phyloP scores from a whole-genome alignment of 305 asterid species.

The Solanum hybrid region DNA sequence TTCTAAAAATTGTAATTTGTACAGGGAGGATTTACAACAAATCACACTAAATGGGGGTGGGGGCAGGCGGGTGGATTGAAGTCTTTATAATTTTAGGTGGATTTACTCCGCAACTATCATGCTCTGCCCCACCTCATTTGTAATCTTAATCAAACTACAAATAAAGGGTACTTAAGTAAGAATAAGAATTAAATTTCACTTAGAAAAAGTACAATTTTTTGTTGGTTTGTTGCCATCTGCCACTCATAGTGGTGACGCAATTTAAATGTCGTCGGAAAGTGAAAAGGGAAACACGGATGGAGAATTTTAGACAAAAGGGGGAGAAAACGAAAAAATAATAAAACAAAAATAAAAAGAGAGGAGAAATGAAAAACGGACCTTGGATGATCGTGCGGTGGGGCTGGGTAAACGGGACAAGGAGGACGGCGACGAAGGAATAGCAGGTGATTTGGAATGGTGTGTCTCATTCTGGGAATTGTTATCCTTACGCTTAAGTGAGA shows the following conservation, averaged over 20 bases:
- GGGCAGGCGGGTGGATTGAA: neutral
- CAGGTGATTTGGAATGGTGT: too few relatives aligned
- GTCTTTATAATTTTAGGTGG: neutral
- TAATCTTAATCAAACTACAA: neutral
- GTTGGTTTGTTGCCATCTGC: neutral
- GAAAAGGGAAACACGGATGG: neutral
- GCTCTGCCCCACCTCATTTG: neutral
- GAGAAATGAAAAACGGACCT: too few relatives aligned
- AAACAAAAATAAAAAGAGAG: too few relatives aligned
- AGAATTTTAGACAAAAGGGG: neutral
- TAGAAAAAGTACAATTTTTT: fast-evolving
- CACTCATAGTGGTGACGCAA: neutral
- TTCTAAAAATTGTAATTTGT: too few relatives aligned
- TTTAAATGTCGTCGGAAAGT: too few relatives aligned
- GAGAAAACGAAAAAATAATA: too few relatives aligned
- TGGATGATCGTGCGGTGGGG: too few relatives aligned
- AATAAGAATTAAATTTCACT: neutral
- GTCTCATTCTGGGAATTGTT: too few relatives aligned
- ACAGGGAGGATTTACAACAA: neutral
- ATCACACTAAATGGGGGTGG: neutral
- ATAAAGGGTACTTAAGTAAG: neutral
- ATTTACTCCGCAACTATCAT: too few relatives aligned
- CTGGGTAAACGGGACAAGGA: too few relatives aligned
- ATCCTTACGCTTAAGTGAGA: too few relatives aligned
- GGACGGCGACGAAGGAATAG: too few relatives aligned